Evolutionary conservation across 768 basidiomycete species (phyloP).

Genomic region (Termitomyces sp.): DNA sequence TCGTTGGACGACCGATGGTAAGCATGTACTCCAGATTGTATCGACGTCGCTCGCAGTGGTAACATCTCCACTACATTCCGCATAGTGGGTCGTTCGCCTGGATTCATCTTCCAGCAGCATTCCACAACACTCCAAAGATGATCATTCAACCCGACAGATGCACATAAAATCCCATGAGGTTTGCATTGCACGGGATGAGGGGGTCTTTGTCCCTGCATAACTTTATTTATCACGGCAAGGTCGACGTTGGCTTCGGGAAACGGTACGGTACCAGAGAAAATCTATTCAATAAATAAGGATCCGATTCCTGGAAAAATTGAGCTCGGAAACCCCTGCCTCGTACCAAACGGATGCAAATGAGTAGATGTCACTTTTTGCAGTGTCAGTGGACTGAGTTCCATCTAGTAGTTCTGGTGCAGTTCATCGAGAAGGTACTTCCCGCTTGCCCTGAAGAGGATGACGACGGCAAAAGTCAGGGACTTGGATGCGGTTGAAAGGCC

Average conservation of each 20-base stretch:
- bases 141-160: constrained; percentile 24
- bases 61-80: constrained; percentile 18
- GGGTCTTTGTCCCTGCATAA: constrained; percentile 7
- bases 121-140: constrained; percentile 27
- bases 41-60: neutral
- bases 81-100: constrained; percentile 24
- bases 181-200: constrained; percentile 13
- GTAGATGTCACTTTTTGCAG: constrained; percentile 30
- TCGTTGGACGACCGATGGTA: neutral
- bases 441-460: neutral
- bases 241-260: constrained; percentile 15
- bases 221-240: constrained; percentile 19
- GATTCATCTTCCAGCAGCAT: constrained; percentile 25
- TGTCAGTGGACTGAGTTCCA: neutral
- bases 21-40: neutral
- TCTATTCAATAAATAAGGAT: constrained; percentile 13
- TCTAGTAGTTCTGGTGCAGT: constrained; percentile 17
- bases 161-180: constrained; percentile 6
- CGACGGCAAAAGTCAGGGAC: no score
- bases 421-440: constrained; percentile 18
- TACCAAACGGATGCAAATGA: constrained; percentile 30
- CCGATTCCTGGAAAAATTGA: neutral
- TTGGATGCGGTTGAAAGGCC: no score
- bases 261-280: constrained; percentile 21
- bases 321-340: constrained; percentile 23